These are phyloP conservation scores for Zoysia japonica DNA, from an alignment of 176 grass and related monocot genomes.

Conservation along the genomic window DNA sequence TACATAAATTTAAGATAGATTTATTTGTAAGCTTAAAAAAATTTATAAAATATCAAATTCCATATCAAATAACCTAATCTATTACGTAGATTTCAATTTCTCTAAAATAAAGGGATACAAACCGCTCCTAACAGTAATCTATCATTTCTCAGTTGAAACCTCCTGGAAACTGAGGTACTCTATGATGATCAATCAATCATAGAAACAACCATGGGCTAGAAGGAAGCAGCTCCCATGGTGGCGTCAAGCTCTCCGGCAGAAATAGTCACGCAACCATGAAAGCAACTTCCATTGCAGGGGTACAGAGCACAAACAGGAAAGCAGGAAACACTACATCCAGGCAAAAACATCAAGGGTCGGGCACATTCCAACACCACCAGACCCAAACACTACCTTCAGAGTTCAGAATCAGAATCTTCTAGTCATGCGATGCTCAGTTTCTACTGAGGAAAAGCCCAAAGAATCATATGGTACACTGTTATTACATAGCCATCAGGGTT, in stretches of 20 bases:
- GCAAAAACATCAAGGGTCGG: background rate
- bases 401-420: background rate
- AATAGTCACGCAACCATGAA: background rate
- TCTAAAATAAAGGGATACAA: too few relatives aligned
- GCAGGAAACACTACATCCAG: background rate
- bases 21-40: too few relatives aligned
- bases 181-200: too few relatives aligned
- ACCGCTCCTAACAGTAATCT: too few relatives aligned
- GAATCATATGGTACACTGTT: constrained; percentile 32
- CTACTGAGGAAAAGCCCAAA: constrained; percentile 1
- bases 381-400: background rate
- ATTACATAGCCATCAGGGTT: constrained; percentile 14
- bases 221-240: too few relatives aligned
- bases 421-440: background rate
- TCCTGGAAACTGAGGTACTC: too few relatives aligned
- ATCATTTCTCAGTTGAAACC: too few relatives aligned
- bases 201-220: too few relatives aligned
- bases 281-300: background rate
- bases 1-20: too few relatives aligned
- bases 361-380: background rate
- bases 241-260: background rate
- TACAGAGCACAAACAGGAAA: background rate
- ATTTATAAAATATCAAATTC: too few relatives aligned
- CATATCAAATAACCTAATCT: too few relatives aligned
- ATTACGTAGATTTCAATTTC: too few relatives aligned